Percentiles rank a stretch among this genome's conserved stretches.
phyloP scores from a whole-genome alignment of 1,284 basidiomycete genomes.

The Naganishia cerealis region DNA sequence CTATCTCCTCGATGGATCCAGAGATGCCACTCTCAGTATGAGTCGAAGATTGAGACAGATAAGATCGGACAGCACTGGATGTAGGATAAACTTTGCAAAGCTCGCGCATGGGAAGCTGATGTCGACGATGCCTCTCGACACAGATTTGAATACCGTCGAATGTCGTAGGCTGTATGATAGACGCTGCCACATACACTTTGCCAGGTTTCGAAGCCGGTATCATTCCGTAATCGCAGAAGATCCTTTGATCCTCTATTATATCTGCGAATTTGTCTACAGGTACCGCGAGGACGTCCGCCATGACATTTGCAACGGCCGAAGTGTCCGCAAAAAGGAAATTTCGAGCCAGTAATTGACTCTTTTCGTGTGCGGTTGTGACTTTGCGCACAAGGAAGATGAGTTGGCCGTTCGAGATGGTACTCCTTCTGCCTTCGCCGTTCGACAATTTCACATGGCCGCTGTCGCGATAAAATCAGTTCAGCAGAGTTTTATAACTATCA shows the following conservation, averaged over 20 bases:
- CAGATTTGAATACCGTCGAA: conserved; percentile 55
- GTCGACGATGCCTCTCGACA: conserved; percentile 49
- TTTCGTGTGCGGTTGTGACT: conserved; percentile 49
- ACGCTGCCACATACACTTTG: conserved; percentile 52
- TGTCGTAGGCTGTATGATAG: conserved; percentile 55
- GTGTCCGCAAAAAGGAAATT: conserved; percentile 56
- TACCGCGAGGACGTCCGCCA: conserved; percentile 54
- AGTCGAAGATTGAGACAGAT: conserved; percentile 1
- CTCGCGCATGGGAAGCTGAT: conserved; percentile 54
- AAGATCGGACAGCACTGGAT: conserved; percentile 24
- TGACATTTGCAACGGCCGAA: conserved; percentile 48
- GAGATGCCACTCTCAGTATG: conserved; percentile 34
- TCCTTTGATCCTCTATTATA: conserved; percentile 51
- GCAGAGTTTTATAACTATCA: background rate
- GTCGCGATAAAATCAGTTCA: background rate
- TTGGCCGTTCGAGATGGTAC: conserved; percentile 55
- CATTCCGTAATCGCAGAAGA: conserved; percentile 50
- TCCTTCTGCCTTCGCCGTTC: conserved; percentile 37
- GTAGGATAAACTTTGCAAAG: conserved; percentile 43
- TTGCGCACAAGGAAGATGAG: conserved; percentile 55
- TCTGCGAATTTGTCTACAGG: conserved; percentile 52
- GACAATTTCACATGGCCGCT: conserved; percentile 49
- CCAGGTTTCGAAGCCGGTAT: conserved; percentile 47
- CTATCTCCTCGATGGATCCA: conserved; percentile 53
- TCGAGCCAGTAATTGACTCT: conserved; percentile 49